phyloP scores from a whole-genome alignment of 176 grass and related monocot species.

The Typha latifolia region DNA sequence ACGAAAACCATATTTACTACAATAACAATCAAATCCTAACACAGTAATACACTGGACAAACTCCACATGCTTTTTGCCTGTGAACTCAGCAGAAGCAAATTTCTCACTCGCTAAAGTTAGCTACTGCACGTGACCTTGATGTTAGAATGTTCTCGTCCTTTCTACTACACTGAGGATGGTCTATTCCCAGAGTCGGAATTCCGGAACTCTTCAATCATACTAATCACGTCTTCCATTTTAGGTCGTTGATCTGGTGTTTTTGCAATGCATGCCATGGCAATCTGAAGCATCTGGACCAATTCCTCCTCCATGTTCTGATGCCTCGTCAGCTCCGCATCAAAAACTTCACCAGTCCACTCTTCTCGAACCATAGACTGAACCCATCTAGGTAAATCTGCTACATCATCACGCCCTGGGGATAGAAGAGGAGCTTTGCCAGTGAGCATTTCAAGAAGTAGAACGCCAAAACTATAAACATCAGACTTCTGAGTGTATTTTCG shows the following conservation, averaged over 20 bases:
- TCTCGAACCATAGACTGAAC: constrained; percentile 89
- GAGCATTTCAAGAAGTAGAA: constrained; percentile 82
- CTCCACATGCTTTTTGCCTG: too few species aligned
- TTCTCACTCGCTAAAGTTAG: too few species aligned
- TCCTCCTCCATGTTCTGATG: constrained; percentile 79
- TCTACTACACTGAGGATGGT: constrained; percentile 42
- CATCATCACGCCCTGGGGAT: constrained; percentile 48
- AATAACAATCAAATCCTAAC: too few species aligned
- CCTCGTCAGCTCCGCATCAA: constrained; percentile 60
- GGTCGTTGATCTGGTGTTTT: constrained; percentile 45
- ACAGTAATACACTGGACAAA: too few species aligned
- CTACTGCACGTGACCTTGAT: too few species aligned
- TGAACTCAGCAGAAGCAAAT: too few species aligned
- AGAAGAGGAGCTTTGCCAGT: constrained; percentile 85
- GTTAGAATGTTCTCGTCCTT: constrained; percentile 18
- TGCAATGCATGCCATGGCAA: constrained; percentile 77
- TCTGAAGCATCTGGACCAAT: constrained; percentile 90
- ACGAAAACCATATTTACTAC: too few species aligned
- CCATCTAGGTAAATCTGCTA: constrained; percentile 62
- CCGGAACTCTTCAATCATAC: constrained; percentile 52
- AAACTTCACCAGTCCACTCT: constrained; percentile 92
- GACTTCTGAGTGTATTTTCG: constrained; percentile 72
- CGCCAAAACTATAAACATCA: constrained; percentile 84
- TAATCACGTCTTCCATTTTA: constrained; percentile 79
- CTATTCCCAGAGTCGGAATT: constrained; percentile 42